Evolutionary conservation across 345 rosid species (phyloP).

Genomic region (Abelmoschus esculentus): DNA sequence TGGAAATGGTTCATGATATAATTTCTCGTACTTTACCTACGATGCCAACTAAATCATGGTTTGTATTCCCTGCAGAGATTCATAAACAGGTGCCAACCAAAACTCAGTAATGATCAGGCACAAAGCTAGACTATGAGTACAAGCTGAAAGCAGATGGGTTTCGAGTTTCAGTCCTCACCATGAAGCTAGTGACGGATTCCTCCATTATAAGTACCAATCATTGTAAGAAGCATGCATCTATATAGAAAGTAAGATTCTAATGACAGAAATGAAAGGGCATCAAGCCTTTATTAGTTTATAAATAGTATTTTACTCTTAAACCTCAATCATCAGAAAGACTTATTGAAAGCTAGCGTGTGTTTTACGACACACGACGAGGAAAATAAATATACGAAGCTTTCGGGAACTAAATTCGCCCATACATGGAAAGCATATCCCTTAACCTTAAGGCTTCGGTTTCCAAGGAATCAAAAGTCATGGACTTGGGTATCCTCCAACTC

Average conservation of each 20-base stretch:
- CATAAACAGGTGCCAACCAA: too few relatives aligned
- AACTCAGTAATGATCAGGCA: background rate
- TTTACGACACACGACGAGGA: background rate
- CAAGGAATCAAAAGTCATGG: slow-evolving; percentile 51
- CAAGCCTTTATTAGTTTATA: background rate
- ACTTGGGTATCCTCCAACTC: slow-evolving; percentile 82
- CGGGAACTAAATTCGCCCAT: slow-evolving; percentile 46
- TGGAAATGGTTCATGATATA: too few relatives aligned
- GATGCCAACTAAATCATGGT: too few relatives aligned
- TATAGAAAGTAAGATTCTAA: background rate
- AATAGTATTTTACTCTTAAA: background rate
- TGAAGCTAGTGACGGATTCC: background rate
- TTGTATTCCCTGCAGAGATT: too few relatives aligned
- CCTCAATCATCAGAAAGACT: background rate
- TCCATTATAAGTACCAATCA: background rate
- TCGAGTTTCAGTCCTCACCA: background rate
- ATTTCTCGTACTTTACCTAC: too few relatives aligned
- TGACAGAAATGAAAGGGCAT: background rate
- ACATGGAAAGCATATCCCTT: slow-evolving; percentile 44
- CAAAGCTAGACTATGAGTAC: background rate
- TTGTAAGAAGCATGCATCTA: background rate
- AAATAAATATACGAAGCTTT: slow-evolving; percentile 4
- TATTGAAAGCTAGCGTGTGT: background rate
- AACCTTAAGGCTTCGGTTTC: slow-evolving; percentile 47
- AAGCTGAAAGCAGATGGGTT: background rate